Base-by-base conservation (phyloP, 2,329 filamentous ascomycete genomes). In the Aspergillus sp. region DNA sequence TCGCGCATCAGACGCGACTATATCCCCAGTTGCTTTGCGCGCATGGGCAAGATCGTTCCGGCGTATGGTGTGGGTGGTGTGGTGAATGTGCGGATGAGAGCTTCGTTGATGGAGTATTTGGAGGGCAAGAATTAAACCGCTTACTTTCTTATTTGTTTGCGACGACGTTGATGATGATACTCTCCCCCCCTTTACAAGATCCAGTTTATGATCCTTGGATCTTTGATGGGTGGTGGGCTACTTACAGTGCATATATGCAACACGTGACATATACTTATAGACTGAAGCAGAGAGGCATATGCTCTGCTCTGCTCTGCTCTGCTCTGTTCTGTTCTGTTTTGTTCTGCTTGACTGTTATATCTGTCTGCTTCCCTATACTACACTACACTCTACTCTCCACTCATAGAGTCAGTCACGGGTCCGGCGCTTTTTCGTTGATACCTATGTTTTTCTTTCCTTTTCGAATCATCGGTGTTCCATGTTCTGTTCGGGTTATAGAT, bases 21-120 rank as follows among this genome's bases (percentile, higher is more conserved):
- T 87, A 78, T 84, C 17, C 84, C 89, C 64, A 94, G 90, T 74
- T 86, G 87, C 30, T 77, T 85, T 59, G 92, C 93, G 25, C 80
- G 92, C 57, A 89, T 97, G 76, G 90, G 90, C 62, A 85, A 93
- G 70, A 96, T 97, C 68, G 84, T 97, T 2, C 92, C 92, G 17
- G 92, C 92, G 0, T 97, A 94, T 80, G 93, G 92, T 2, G 83
- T 96, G 12, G 93, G 92, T 0, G 92, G 92, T 0, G 91, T 96
- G 10, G 89, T 95, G 10, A 97, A 97, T 77, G 84, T 83, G 61
- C 88, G 90, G 70, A 81, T 94, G 48, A 83, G 92, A 67, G 81
- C 79, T 70, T 80, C 73, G 56, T 72, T 94, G 67, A 92, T 96
- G 89, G 80, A 79, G 67, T 82, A 74, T 68, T 72, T 91, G 60